Conservation (phyloP, 2,329 filamentous ascomycete genomes). For the Aureobasidium sp. region DNA sequence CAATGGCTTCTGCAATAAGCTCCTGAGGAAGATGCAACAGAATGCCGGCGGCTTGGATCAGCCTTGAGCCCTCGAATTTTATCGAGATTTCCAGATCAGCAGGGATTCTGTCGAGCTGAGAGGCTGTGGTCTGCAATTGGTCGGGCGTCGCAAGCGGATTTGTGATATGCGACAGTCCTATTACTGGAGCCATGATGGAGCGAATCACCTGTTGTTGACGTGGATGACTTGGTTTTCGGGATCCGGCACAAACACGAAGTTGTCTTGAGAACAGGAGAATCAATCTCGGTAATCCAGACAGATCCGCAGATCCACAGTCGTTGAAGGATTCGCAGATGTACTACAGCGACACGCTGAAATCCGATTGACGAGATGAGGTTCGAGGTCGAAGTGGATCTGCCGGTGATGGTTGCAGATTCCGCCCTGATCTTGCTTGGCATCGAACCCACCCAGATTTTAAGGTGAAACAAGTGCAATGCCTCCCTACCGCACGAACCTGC, state of each 20-base stretch:
- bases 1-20: conserved; percentile 75
- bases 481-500: conserved; percentile 4
- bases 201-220: not conserved
- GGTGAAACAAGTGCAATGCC: not conserved
- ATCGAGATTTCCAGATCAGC: conserved; percentile 64
- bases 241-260: not conserved
- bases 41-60: conserved; percentile 72
- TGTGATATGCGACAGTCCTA: conserved; percentile 44
- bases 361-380: conserved; percentile 8
- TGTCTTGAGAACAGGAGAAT: not conserved
- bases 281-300: not conserved
- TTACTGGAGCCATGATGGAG: conserved; percentile 22
- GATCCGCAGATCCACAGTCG: conserved; percentile 1
- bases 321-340: not conserved
- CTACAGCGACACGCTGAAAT: not conserved
- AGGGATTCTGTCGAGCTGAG: conserved; percentile 53
- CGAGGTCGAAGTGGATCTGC: conserved; percentile 5
- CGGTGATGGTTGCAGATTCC: conserved; percentile 1
- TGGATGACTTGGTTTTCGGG: not conserved
- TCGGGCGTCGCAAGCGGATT: conserved; percentile 67
- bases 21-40: conserved; percentile 80
- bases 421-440: conserved; percentile 2
- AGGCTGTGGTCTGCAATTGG: conserved; percentile 56
- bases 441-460: not conserved
- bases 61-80: conserved; percentile 62